These are phyloP conservation scores for Hippophae gyantsensis DNA, from an alignment of 306 rosid species.

Conservation along the genomic window DNA sequence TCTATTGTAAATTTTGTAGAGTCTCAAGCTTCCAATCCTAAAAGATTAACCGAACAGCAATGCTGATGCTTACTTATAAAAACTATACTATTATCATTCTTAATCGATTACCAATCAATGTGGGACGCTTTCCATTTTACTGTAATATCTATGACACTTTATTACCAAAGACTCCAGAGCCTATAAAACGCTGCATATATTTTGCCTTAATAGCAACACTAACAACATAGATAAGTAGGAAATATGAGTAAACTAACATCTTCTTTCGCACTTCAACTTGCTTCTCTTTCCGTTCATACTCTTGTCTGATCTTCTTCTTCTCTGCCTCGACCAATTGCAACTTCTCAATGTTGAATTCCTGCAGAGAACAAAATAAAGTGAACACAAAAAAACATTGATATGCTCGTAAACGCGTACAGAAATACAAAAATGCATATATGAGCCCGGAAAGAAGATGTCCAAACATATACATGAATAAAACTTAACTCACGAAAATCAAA, in stretches of 20 bases:
- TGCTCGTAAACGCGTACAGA: not conserved
- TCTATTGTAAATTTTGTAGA: no score
- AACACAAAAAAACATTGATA: not conserved
- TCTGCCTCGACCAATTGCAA: conserved; percentile 54
- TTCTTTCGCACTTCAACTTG: conserved; percentile 51
- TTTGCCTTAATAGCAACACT: no score
- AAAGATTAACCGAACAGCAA: no score
- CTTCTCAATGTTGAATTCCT: conserved; percentile 69
- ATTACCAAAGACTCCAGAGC: no score
- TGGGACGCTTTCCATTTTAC: no score
- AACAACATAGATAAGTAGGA: not conserved
- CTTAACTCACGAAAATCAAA: not conserved
- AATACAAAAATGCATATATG: not conserved
- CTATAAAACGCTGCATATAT: no score
- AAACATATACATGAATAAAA: not conserved
- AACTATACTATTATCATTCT: no score
- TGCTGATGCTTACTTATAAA: no score
- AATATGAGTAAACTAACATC: conserved; percentile 29
- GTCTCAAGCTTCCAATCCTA: no score
- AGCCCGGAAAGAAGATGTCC: no score
- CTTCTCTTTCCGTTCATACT: conserved; percentile 50
- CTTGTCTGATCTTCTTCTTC: conserved; percentile 49
- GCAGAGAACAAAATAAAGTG: not conserved
- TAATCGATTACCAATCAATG: no score
- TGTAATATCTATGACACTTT: no score